Evolutionary conservation across 192 early-diverging fungal species (phyloP), one percentile per base, ranked within the genome.

Genomic region (Geranomyces michiganensis): DNA sequence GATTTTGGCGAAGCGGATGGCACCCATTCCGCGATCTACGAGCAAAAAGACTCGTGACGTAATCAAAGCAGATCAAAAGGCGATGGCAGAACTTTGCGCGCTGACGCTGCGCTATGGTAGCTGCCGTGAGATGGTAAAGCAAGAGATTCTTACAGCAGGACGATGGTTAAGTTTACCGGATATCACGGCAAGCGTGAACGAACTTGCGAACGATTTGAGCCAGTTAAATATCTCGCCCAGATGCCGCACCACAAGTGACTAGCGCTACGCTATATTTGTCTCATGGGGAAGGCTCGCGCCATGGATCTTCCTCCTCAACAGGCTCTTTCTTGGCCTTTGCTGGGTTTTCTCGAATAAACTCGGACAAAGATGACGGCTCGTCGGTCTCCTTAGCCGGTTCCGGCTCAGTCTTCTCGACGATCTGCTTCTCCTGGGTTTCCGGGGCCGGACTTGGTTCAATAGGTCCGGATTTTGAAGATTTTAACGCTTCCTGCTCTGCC

Each of bases 1-100:
- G 62, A 22, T 79, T 9, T 15, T 77, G 12, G 75, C 69, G 33
- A 22, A n/a, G 14, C 71, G 65, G 56, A 29, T 33, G 53, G 29
- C 67, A 12, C 76, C 76, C 21, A n/a, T 30, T 2, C 67, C 76
- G 15, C 67, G 62, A 12, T 19, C 71, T 5, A 3, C 41, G 27
- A 56, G 53, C n/a, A 73, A 74, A 41, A 29, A 65, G 24, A 47
- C 22, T 22, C 65, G 62, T n/a, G 41, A 41, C 5, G 5, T 13
- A 7, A 45, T 64, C 5, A 64, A 43, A 36, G 1, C 41, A 24
- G 41, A 64, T 4, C 62, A 59, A 6, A 63, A 48, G 46, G 19
- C 12, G 9, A 27, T 78, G 60, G 47, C 19, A 49, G 67, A 30
- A 15, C 43, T 73, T 14, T 56, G 56, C 12, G 56, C 61, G 12